Evolutionary conservation across 1,284 basidiomycete genomes (phyloP).

Genomic region (Caloboletus firmus): DNA sequence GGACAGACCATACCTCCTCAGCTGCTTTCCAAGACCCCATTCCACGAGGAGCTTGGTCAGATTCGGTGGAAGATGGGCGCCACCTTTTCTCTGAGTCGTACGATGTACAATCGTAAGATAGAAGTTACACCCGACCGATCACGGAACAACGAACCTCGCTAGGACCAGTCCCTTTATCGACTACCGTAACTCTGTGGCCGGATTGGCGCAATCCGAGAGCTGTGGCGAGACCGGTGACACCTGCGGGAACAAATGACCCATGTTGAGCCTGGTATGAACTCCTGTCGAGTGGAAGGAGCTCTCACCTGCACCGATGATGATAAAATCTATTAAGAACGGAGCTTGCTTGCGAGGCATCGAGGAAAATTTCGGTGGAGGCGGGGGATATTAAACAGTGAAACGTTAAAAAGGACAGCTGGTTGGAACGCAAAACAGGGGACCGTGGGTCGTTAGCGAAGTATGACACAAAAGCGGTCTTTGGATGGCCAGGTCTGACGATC

Average conservation of each 20-base stretch:
- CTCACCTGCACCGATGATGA: slow-evolving; percentile 50
- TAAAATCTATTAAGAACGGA: slow-evolving; percentile 41
- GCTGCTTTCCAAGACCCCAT: slow-evolving; percentile 49
- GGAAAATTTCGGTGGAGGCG: not conserved
- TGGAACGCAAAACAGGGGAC: not conserved
- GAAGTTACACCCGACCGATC: not conserved
- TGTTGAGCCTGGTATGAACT: not conserved
- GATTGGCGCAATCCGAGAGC: slow-evolving; percentile 48
- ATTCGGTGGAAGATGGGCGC: slow-evolving; percentile 54
- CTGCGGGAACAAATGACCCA: slow-evolving; percentile 23
- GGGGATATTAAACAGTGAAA: not conserved
- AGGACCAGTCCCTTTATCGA: slow-evolving; percentile 42
- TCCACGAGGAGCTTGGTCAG: slow-evolving; percentile 49
- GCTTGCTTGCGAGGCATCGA: slow-evolving; percentile 28
- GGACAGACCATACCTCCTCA: slow-evolving; percentile 36
- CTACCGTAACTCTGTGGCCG: slow-evolving; percentile 51
- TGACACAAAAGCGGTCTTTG: slow-evolving; percentile 20
- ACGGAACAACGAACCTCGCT: slow-evolving; percentile 17
- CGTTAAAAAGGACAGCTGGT: not conserved
- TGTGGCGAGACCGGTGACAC: slow-evolving; percentile 49
- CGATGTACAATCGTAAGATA: not conserved
- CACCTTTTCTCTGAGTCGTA: slow-evolving; percentile 35
- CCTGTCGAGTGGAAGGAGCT: not conserved
- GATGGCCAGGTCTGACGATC: slow-evolving; percentile 12
- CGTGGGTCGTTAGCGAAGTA: slow-evolving; percentile 1